Evolutionary conservation across 768 basidiomycete genomes (phyloP), one percentile per base, ranked within the genome.

Genomic region (Tylopilus sp.): DNA sequence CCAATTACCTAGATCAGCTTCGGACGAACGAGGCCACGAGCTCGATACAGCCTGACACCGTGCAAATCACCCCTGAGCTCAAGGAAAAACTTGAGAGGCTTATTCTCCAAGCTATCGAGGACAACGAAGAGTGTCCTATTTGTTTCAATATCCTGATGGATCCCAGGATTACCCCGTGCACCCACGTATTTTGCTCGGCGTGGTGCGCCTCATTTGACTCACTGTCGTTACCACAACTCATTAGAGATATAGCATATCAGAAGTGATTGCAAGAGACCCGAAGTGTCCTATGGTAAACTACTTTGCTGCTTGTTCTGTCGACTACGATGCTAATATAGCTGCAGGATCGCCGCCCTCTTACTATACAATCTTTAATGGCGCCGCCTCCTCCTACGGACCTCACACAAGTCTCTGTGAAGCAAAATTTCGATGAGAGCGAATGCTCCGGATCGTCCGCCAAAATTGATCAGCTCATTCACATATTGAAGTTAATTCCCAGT

Each of bases 71-170:
- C 13, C 69, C 80, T 12, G 78, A 77, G 40, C 76, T 85, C 20
- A 82, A 75, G 59, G 52, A 68, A 1, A 77, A 77, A 21, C 68
- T 92, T 30, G 86, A 88, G 62, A 66, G 59, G 21, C 55, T 78
- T 4, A 76, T 92, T 40, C 74, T 77, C 11, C 79, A 84, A 60
- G 81, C 80, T 0, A 82, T 91, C 33, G 90, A 91, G 61, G 88
- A 92, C 56, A 83, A 74, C 47, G 86, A 91, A 70, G 90, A 92
- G 64, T 92, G 90, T 62, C 87, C 89, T 1, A 75, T 91, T 46
- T 91, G 88, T 59, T 85, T 89, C 53, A 67, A 69, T 50, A 67
- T 80, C 18, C 57, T 86, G 9, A 74, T 69, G 15, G 81, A 90
- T 26, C 80, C 88, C 3, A 75, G 86, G 41, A 90, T 92, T 52